Conservation (phyloP, 371 early-diverging fungal species). For the Mucor sp. region DNA sequence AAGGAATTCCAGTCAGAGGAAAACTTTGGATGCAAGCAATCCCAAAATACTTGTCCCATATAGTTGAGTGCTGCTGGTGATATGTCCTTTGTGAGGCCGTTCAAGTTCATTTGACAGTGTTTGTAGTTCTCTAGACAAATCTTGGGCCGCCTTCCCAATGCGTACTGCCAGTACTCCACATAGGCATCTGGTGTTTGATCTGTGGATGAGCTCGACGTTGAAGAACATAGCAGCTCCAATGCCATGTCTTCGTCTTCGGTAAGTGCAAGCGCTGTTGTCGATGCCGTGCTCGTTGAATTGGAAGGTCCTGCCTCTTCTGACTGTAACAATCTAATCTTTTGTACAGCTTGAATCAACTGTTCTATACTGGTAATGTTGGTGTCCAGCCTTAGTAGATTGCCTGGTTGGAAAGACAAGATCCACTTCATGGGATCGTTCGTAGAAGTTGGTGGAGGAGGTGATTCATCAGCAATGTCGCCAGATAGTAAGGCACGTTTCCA, state of each 20-base stretch:
- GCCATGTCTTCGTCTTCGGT: constrained; percentile 10
- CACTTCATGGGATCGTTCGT: constrained; percentile 22
- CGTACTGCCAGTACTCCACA: constrained; percentile 28
- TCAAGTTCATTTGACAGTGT: constrained; percentile 25
- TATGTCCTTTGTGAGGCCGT: constrained; percentile 25
- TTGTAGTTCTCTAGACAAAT: constrained; percentile 26
- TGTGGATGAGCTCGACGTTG: constrained; percentile 7
- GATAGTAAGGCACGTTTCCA: background rate
- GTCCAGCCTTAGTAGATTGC: constrained; percentile 33
- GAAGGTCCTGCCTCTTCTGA: background rate
- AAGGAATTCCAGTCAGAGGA: constrained; percentile 34
- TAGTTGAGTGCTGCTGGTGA: constrained; percentile 28
- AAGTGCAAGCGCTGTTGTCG: background rate
- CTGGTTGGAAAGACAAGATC: constrained; percentile 40
- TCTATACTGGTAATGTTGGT: constrained; percentile 44
- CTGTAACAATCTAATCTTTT: constrained; percentile 30
- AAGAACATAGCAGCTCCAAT: constrained; percentile 5
- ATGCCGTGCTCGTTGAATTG: background rate
- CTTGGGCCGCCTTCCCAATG: constrained; percentile 16
- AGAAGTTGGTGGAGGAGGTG: background rate
- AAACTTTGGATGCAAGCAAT: constrained; percentile 41
- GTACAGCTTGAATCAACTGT: constrained; percentile 39
- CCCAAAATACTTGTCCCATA: constrained; percentile 36
- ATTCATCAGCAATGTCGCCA: background rate
- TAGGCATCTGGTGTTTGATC: constrained; percentile 14